Percentiles rank a stretch among this genome's conserved stretches.
Evolutionary conservation across 2,329 filamentous ascomycete genomes (phyloP).

Genomic region (Nothophaeocryptopus gaeumannii): DNA sequence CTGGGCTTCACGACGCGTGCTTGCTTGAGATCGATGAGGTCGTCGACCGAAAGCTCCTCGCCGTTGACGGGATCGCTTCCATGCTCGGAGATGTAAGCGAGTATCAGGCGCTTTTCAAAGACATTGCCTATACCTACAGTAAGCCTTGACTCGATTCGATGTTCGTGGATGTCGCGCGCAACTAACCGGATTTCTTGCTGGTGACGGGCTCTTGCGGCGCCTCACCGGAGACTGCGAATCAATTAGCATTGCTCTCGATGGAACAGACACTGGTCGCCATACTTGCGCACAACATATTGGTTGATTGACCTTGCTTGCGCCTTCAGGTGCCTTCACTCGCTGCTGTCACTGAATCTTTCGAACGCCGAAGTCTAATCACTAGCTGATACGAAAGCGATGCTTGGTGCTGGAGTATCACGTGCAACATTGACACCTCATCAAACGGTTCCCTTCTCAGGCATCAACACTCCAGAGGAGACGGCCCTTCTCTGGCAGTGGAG

Average conservation of each 20-base stretch:
- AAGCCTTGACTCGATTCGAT: conserved; percentile 33
- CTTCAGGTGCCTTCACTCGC: too few relatives aligned
- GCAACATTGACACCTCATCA: too few relatives aligned
- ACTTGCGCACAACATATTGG: conserved; percentile 41
- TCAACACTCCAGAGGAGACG: too few relatives aligned
- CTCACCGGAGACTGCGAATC: conserved; percentile 80
- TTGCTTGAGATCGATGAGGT: conserved; percentile 83
- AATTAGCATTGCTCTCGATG: conserved; percentile 3
- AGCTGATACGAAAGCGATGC: too few relatives aligned
- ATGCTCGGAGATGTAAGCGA: conserved; percentile 90
- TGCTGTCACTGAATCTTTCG: too few relatives aligned
- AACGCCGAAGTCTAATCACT: too few relatives aligned
- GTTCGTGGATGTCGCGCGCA: conserved; percentile 9
- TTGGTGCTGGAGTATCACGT: too few relatives aligned
- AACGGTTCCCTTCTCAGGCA: too few relatives aligned
- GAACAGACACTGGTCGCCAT: conserved; percentile 13
- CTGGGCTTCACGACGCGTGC: conserved; percentile 80
- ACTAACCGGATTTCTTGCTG: conserved; percentile 86
- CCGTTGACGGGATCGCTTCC: conserved; percentile 88
- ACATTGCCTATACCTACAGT: conserved; percentile 64
- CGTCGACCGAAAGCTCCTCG: conserved; percentile 77
- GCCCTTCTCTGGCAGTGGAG: too few relatives aligned
- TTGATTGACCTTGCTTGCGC: too few relatives aligned
- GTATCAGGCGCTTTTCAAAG: conserved; percentile 92
- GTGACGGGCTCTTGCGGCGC: conserved; percentile 91